A percentile compares a stretch with the other conserved stretches of the same genome.
These are phyloP conservation scores for Meyerozyma athensensis DNA, from an alignment of 1,139 yeast species.

Conservation along the genomic window DNA sequence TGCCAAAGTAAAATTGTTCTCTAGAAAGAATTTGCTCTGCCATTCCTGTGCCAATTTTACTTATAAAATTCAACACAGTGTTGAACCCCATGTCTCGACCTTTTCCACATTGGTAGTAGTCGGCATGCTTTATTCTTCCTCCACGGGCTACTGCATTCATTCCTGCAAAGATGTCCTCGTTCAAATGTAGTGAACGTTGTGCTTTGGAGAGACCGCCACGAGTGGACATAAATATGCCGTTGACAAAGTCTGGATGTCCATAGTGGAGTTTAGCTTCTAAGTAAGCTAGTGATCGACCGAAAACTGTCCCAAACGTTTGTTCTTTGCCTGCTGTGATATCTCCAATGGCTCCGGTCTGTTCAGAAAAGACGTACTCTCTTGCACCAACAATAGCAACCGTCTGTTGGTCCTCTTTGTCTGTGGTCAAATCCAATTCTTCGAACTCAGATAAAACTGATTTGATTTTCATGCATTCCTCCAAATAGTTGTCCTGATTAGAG, in stretches of 20 bases:
- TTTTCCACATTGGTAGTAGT: conserved; percentile 86
- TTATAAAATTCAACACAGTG: conserved; percentile 77
- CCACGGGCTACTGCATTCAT: conserved; percentile 80
- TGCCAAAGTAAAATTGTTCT: conserved; percentile 79
- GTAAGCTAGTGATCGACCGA: conserved; percentile 80
- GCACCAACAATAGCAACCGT: conserved; percentile 89
- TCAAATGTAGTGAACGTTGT: conserved; percentile 77
- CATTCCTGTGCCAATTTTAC: conserved; percentile 94
- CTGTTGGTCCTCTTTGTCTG: conserved; percentile 19
- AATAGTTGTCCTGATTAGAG: conserved; percentile 83
- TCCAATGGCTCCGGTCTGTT: conserved; percentile 79
- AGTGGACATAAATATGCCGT: conserved; percentile 82
- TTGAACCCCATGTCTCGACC: conserved; percentile 88
- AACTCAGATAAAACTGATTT: conserved; percentile 75
- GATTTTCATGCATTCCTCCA: conserved; percentile 81
- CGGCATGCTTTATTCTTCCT: conserved; percentile 83
- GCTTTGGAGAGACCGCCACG: conserved; percentile 91
- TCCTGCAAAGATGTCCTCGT: conserved; percentile 91
- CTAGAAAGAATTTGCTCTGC: conserved; percentile 85
- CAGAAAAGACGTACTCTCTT: conserved; percentile 83
- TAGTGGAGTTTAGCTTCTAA: conserved; percentile 87
- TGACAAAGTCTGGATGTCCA: conserved; percentile 88
- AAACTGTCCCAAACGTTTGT: conserved; percentile 86
- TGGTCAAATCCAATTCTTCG: conserved; percentile 50
- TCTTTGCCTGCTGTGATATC: conserved; percentile 94